Conservation (phyloP, 495 filamentous ascomycete species). For the Lineolata rhizophorae region DNA sequence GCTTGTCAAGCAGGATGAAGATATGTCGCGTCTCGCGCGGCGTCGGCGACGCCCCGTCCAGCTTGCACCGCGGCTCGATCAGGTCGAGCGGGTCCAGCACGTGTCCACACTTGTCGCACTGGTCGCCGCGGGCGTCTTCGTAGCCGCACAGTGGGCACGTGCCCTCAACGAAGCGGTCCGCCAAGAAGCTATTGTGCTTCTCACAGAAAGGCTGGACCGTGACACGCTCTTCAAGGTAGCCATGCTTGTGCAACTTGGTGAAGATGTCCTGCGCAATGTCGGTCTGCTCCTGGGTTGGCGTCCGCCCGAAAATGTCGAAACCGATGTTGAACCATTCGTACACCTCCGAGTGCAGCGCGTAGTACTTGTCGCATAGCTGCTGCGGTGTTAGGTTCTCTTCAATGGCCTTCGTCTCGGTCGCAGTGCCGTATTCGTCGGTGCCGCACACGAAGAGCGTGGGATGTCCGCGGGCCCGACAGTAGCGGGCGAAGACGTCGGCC, state of each 20-base stretch:
- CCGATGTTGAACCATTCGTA: slow-evolving; percentile 77
- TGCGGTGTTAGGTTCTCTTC: slow-evolving; percentile 46
- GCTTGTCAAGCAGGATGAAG: slow-evolving; percentile 58
- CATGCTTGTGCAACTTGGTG: slow-evolving; percentile 50
- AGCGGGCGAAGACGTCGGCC: slow-evolving; percentile 61
- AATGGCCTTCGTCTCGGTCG: slow-evolving; percentile 63
- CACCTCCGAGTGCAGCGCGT: slow-evolving; percentile 59
- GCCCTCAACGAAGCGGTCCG: slow-evolving; percentile 86
- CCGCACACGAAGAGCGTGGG: slow-evolving; percentile 46
- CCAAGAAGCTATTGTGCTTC: slow-evolving; percentile 62
- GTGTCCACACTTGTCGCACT: slow-evolving; percentile 73
- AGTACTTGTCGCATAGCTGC: slow-evolving; percentile 68
- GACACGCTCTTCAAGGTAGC: slow-evolving; percentile 60
- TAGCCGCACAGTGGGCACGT: slow-evolving; percentile 65
- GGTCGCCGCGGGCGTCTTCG: slow-evolving; percentile 60
- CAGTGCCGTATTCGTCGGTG: slow-evolving; percentile 49
- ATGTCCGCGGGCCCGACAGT: slow-evolving; percentile 44
- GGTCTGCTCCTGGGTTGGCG: slow-evolving; percentile 61
- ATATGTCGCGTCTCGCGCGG: slow-evolving; percentile 49
- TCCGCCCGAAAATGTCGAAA: slow-evolving; percentile 73
- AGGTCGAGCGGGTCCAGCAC: slow-evolving; percentile 56
- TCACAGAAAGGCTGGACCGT: slow-evolving; percentile 62
- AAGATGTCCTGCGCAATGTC: slow-evolving; percentile 78
- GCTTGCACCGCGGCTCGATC: slow-evolving; percentile 44
- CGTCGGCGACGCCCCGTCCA: slow-evolving; percentile 60